Conservation (phyloP, 2,329 filamentous ascomycete species). For the Hypoxylon sp. region DNA sequence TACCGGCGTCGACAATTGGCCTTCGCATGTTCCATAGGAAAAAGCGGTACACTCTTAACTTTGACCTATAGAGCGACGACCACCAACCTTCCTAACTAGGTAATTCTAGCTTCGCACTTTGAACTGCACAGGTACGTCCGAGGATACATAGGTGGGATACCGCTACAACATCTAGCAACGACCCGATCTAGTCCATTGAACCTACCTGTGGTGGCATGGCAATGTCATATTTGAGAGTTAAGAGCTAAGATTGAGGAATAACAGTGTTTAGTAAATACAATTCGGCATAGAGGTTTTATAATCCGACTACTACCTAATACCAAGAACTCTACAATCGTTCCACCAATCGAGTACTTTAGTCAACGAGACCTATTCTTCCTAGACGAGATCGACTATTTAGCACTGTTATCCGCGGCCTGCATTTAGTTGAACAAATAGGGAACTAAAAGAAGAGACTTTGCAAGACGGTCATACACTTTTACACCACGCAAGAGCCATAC, state of each 20-base stretch:
- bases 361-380: conserved; percentile 19
- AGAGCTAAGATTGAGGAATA: conserved; percentile 9
- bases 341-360: conserved; percentile 10
- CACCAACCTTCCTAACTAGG: conserved; percentile 35
- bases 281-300: conserved; percentile 26
- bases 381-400: conserved; percentile 31
- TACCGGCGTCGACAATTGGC: conserved; percentile 39
- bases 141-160: conserved; percentile 9
- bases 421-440: conserved; percentile 31
- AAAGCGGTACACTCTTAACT: conserved; percentile 39
- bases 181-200: background rate
- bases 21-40: conserved; percentile 44
- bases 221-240: conserved; percentile 9
- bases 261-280: conserved; percentile 25
- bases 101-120: conserved; percentile 33
- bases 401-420: conserved; percentile 28
- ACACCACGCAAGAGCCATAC: conserved; percentile 38
- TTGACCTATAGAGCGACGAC: conserved; percentile 13
- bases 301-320: conserved; percentile 27
- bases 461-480: conserved; percentile 30
- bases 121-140: conserved; percentile 31
- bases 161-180: conserved; percentile 2
- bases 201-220: background rate
- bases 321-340: conserved; percentile 7
- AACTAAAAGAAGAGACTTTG: conserved; percentile 19